A percentile compares a stretch with the other conserved stretches of the same genome.
Evolutionary conservation across 306 rosid genomes (phyloP).

Genomic region (Glycine latifolia): DNA sequence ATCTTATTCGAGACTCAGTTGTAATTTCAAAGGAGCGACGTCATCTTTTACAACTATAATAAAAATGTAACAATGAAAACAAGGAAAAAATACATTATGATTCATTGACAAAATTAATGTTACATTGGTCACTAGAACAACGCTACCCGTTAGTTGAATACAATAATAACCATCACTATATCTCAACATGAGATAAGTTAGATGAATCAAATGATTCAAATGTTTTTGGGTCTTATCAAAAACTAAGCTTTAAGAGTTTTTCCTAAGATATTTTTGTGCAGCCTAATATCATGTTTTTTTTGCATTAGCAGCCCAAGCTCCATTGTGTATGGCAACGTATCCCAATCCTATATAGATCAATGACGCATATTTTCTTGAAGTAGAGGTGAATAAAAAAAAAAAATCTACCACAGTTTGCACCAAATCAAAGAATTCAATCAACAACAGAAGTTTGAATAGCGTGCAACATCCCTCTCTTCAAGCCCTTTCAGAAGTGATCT

Average conservation of each 20-base stretch:
- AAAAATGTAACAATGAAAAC: conserved; percentile 22
- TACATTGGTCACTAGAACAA: conserved; percentile 34
- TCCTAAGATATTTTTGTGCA: conserved; percentile 20
- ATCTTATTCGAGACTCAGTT: neutral
- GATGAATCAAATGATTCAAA: conserved; percentile 8
- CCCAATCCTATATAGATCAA: neutral
- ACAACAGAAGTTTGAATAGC: conserved; percentile 59
- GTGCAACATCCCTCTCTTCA: conserved; percentile 60
- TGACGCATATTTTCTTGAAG: conserved; percentile 25
- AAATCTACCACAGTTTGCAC: conserved; percentile 39
- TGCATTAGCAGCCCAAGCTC: neutral
- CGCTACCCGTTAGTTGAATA: conserved; percentile 41
- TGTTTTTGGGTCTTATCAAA: too few relatives aligned
- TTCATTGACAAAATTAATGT: conserved; percentile 24
- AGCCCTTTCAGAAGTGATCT: conserved; percentile 79
- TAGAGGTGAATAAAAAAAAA: conserved; percentile 19
- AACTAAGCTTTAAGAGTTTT: neutral
- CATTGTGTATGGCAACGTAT: conserved; percentile 2
- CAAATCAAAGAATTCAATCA: conserved; percentile 48
- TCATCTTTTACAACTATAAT: conserved; percentile 16
- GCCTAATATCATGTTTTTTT: conserved; percentile 18
- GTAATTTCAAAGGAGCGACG: neutral
- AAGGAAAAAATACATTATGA: conserved; percentile 1
- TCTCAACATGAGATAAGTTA: neutral
- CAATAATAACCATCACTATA: conserved; percentile 1